Evolutionary conservation across 1,284 basidiomycete genomes (phyloP), one percentile per base, ranked within the genome.

Genomic region (Calocybe gambosa): DNA sequence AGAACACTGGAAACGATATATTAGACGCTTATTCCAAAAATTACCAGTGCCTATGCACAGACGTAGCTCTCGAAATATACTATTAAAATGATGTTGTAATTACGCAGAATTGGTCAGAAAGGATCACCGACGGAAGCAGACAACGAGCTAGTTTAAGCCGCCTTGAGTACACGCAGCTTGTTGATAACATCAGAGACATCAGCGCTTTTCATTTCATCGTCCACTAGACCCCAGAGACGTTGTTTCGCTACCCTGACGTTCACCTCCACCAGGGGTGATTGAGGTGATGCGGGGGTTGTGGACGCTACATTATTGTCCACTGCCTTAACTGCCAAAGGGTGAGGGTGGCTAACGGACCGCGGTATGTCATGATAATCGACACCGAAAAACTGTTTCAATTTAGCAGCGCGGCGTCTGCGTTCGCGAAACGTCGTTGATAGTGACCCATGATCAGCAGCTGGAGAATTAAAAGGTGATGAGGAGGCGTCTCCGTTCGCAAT

Each of bases 361-460:
- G 57, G 62, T 28, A 80, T 61, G 51, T 79, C 72, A 42, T 71
- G 66, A 54, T 73, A 71, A 23, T 63, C 67, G 25, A 82, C 77
- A 5, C 80, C 80, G 58, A 82, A 81, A 60, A 80, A 80, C 35
- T 70, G 69, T 6, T 72, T 68, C 39, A 80, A 62, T 58, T 81
- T 81, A 46, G 71, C 73, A 16, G 71, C 74, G 33, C 77, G 70
- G n/a, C 67, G 59, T 38, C 52, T 50, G 20, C 52, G 52, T 23
- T 47, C 38, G 13, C 72, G 45, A 35, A 51, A 51, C 16, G 21
- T 41, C 23, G 21, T 31, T 18, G 38, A 34, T 19, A 21, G 10
- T 9, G 13, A 16, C 5, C n/a, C n/a, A n/a, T n/a, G n/a, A n/a
- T 34, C 31, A 8, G 51, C 45, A 38, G 44, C 29, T 25, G 51